These are phyloP conservation scores for Penicillium manginii DNA, from an alignment of 495 filamentous ascomycete genomes.

Conservation along the genomic window DNA sequence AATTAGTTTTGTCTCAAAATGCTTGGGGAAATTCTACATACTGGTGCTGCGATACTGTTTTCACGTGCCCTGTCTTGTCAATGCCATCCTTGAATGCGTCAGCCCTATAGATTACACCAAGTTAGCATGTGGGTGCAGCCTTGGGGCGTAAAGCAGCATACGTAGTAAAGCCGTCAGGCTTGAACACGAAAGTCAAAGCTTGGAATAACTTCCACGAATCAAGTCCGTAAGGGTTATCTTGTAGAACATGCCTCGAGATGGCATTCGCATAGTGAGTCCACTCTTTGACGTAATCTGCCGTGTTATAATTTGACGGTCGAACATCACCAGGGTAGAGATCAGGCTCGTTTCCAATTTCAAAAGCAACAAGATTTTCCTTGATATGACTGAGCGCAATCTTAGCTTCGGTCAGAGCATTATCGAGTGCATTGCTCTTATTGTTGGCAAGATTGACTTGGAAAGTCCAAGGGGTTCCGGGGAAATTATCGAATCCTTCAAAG, in stretches of 20 bases:
- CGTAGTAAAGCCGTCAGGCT: slow-evolving; percentile 9
- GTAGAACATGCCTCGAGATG: slow-evolving; percentile 17
- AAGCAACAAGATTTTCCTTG: slow-evolving; percentile 15
- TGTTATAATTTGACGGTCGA: slow-evolving; percentile 9
- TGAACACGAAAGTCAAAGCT: slow-evolving; percentile 23
- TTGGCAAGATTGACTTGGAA: slow-evolving; percentile 25
- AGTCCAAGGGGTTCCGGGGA: slow-evolving; percentile 21
- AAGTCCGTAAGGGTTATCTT: slow-evolving; percentile 17
- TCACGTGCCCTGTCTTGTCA: slow-evolving; percentile 18
- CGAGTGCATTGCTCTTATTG: slow-evolving; percentile 17
- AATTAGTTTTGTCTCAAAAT: not conserved
- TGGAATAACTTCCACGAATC: slow-evolving; percentile 20
- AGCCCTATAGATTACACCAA: slow-evolving; percentile 4
- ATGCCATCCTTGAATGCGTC: slow-evolving; percentile 18
- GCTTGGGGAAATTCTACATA: not conserved
- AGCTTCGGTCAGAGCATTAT: slow-evolving; percentile 20
- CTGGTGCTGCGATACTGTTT: slow-evolving; percentile 22
- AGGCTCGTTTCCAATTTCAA: slow-evolving; percentile 25
- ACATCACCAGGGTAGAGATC: slow-evolving; percentile 22
- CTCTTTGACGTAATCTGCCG: slow-evolving; percentile 18
- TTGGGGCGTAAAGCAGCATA: not conserved
- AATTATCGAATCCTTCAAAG: slow-evolving; percentile 24
- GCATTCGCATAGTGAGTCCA: slow-evolving; percentile 22
- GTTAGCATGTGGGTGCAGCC: not conserved
- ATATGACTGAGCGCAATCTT: slow-evolving; percentile 18